Evolutionary conservation across 495 filamentous ascomycete species (phyloP).

Genomic region (Penicillium longicatenatum): DNA sequence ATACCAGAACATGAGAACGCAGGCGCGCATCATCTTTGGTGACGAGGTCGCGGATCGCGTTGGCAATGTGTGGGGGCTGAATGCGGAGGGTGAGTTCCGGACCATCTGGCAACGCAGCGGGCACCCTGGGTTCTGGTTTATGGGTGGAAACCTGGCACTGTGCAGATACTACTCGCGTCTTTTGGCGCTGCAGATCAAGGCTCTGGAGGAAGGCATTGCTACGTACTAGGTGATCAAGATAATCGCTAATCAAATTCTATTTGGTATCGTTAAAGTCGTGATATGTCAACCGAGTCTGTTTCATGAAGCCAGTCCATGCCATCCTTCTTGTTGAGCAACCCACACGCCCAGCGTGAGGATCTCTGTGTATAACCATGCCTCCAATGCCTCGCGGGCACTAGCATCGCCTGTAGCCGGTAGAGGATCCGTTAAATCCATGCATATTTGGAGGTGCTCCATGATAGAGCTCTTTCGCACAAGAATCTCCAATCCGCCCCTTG

Average conservation of each 20-base stretch:
- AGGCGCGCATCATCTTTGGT: slow-evolving; percentile 64
- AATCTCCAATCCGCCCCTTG: slow-evolving; percentile 24
- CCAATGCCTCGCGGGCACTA: slow-evolving; percentile 14
- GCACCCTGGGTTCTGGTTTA: slow-evolving; percentile 80
- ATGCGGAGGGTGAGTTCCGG: slow-evolving; percentile 74
- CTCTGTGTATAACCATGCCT: slow-evolving; percentile 35
- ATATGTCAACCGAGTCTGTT: background rate
- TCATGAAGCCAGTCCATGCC: slow-evolving; percentile 19
- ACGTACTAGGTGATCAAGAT: slow-evolving; percentile 22
- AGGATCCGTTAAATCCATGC: slow-evolving; percentile 22
- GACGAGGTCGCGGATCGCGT: slow-evolving; percentile 66
- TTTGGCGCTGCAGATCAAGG: slow-evolving; percentile 78
- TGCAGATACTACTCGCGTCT: slow-evolving; percentile 71
- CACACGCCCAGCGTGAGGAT: slow-evolving; percentile 39
- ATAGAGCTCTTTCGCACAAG: slow-evolving; percentile 27
- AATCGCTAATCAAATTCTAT: background rate
- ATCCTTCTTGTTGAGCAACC: slow-evolving; percentile 37
- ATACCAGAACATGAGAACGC: slow-evolving; percentile 76
- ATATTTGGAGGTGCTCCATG: slow-evolving; percentile 22
- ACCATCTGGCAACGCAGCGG: slow-evolving; percentile 72
- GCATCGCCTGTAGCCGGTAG: background rate
- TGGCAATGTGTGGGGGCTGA: slow-evolving; percentile 74
- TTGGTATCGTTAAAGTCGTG: background rate
- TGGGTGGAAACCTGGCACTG: slow-evolving; percentile 78
- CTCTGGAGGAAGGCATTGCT: slow-evolving; percentile 54